Base-by-base conservation (phyloP, 2,329 filamentous ascomycete genomes). In the Calonectria naviculata region DNA sequence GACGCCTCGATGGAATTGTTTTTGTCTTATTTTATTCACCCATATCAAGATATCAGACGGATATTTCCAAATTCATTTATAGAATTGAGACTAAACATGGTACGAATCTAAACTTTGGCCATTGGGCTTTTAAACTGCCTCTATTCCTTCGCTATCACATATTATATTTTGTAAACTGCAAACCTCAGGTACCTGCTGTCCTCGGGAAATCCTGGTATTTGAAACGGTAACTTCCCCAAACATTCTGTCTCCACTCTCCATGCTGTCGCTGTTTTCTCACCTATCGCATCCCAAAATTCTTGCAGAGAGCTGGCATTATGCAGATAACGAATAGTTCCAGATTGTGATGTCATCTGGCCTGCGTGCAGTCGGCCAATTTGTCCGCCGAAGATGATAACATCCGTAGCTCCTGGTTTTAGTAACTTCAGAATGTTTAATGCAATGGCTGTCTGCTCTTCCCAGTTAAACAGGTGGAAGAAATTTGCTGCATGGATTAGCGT, bases 401-500 rank as follows among this genome's bases (percentile, higher is more conserved):
- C 52, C 2, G 60, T 31, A 2, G 64, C 41, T 15, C 21, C 52
- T 0, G 41, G 21, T 15, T 44, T 24, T 13, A 60, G 2, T 21
- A 60, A 34, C 19, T 49, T 47, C 7, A 67, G 13, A 5, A 67
- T 26, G 5, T 60, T 67, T 24, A 19, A 26, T 4, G 17, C 52
- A n/a, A 60, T 29, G 10, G 21, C 15, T 2, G 26, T 26, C 47
- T 67, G 64, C 17, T 67, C 15, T 8, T 67, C 52, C 64, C 52
- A 60, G 13, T 38, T 21, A n/a, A 67, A 67, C 4, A 67, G 52
- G 17, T 67, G 64, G 7, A 67, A 60, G 21, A 67, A 67, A 21
- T 67, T 67, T 21, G 41, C 38, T 1, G 64, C 64, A 31, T 67
- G 64, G 0, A 60, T 17, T 2, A 67, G 5, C 1, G 64, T 60